Evolutionary conservation across 495 filamentous ascomycete species (phyloP).

Genomic region (Aspergillus nidulans): DNA sequence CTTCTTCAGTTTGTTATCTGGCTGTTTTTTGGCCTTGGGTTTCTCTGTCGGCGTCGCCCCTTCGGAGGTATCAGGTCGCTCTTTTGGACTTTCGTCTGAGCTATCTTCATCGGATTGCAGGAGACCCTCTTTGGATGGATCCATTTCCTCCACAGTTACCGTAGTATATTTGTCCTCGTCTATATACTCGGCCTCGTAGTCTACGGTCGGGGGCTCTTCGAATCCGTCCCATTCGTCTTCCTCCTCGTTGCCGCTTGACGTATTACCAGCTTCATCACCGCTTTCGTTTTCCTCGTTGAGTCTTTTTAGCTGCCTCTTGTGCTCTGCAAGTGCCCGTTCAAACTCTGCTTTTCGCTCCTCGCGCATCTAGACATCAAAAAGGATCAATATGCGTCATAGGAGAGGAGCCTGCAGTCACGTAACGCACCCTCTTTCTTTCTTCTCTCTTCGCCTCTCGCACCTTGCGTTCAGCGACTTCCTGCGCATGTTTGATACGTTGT

Average conservation of each 20-base stretch:
- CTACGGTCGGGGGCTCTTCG: conserved; percentile 54
- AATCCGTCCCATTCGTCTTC: conserved; percentile 62
- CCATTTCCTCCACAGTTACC: conserved; percentile 90
- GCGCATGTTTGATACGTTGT: conserved; percentile 74
- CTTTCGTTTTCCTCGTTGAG: conserved; percentile 50
- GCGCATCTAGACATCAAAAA: conserved; percentile 53
- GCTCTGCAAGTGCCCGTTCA: conserved; percentile 68
- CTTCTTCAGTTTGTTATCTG: conserved; percentile 55
- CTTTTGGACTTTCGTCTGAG: conserved; percentile 38
- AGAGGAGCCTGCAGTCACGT: not conserved
- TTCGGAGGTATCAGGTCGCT: conserved; percentile 27
- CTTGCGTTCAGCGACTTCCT: conserved; percentile 68
- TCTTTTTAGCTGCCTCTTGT: conserved; percentile 57
- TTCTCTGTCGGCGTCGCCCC: conserved; percentile 24
- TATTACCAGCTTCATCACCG: conserved; percentile 21
- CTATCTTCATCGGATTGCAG: conserved; percentile 48
- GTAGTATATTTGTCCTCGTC: conserved; percentile 95
- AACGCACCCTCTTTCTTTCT: conserved; percentile 64
- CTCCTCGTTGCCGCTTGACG: conserved; percentile 26
- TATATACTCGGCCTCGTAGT: conserved; percentile 89
- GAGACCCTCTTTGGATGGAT: conserved; percentile 67
- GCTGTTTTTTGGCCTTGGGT: conserved; percentile 46
- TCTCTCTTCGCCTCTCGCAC: conserved; percentile 67
- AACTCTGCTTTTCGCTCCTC: conserved; percentile 75
- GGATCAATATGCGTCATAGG: conserved; percentile 10